Percentiles rank a stretch among this genome's conserved stretches.
Conservation (phyloP, 2,329 filamentous ascomycete genomes). For the Cladosporium sp. region DNA sequence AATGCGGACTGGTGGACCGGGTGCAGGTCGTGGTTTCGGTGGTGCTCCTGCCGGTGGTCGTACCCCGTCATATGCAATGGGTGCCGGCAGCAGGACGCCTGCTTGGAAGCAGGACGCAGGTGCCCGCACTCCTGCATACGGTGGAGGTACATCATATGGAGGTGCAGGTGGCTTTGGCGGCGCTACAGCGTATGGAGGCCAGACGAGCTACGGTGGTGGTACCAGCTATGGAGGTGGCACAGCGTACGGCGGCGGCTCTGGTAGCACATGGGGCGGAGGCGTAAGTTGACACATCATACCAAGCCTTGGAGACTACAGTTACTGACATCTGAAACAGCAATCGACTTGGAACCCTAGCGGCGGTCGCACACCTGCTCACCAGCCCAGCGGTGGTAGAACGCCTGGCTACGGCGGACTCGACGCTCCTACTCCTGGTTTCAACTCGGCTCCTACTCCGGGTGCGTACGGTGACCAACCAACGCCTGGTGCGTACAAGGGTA, state of each 20-base stretch:
- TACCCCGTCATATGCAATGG: slow-evolving; percentile 25
- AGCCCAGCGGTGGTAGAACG: slow-evolving; percentile 62
- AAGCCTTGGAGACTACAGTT: slow-evolving; percentile 55
- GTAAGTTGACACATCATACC: slow-evolving; percentile 18
- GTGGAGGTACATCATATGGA: slow-evolving; percentile 42
- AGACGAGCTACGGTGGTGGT: slow-evolving; percentile 62
- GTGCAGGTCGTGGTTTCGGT: slow-evolving; percentile 37
- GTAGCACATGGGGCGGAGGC: slow-evolving; percentile 21
- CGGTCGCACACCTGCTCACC: slow-evolving; percentile 53
- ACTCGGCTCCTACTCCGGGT: slow-evolving; percentile 41
- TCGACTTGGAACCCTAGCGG: slow-evolving; percentile 35
- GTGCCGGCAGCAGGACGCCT: slow-evolving; percentile 56
- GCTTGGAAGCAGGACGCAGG: slow-evolving; percentile 54
- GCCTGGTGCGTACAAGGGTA: slow-evolving; percentile 35
- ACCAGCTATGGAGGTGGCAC: slow-evolving; percentile 47
- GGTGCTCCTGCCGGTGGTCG: slow-evolving; percentile 61
- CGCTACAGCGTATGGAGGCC: slow-evolving; percentile 43
- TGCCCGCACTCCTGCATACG: slow-evolving; percentile 42
- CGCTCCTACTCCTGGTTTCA: slow-evolving; percentile 50
- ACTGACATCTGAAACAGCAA: slow-evolving; percentile 21
- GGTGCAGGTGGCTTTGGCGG: slow-evolving; percentile 40
- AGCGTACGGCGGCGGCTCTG: slow-evolving; percentile 24
- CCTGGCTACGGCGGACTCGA: slow-evolving; percentile 67
- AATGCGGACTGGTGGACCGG: slow-evolving; percentile 15
- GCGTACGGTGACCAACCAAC: slow-evolving; percentile 32